Conservation (phyloP, 2,329 filamentous ascomycete species). For the Berkeleyomyces rouxiae region DNA sequence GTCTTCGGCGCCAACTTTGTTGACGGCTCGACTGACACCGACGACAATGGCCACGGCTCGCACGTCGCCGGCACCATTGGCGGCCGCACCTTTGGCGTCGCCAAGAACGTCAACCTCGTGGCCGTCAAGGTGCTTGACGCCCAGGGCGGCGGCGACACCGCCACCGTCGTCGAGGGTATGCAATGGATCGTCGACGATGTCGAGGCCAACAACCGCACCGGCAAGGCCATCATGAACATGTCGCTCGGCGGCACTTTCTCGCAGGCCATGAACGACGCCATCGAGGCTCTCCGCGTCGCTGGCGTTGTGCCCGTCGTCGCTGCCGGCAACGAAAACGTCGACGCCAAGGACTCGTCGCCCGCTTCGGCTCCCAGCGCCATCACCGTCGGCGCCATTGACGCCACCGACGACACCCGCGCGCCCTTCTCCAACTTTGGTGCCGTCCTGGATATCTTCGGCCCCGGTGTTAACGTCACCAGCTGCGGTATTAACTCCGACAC, state of each 20-base stretch:
- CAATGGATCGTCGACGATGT: constrained; percentile 37
- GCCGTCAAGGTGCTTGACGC: constrained; percentile 46
- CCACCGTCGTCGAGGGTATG: constrained; percentile 39
- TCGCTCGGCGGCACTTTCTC: constrained; percentile 38
- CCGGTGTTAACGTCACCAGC: constrained; percentile 36
- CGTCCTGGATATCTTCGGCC: constrained; percentile 37
- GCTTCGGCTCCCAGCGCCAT: constrained; percentile 39
- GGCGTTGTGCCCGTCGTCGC: constrained; percentile 43
- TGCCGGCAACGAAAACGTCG: constrained; percentile 40
- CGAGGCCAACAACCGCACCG: constrained; percentile 23
- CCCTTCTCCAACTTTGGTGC: constrained; percentile 42
- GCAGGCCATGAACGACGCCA: constrained; percentile 36
- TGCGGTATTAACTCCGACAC: constrained; percentile 34
- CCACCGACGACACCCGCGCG: constrained; percentile 30
- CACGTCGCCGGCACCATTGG: constrained; percentile 48
- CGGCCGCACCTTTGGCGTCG: constrained; percentile 43
- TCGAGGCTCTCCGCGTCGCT: constrained; percentile 30
- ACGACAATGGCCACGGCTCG: constrained; percentile 46
- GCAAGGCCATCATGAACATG: constrained; percentile 47
- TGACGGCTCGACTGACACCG: constrained; percentile 28
- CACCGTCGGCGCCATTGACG: constrained; percentile 43
- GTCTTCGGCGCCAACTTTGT: constrained; percentile 36
- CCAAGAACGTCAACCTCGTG: constrained; percentile 38
- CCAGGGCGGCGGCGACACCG: constrained; percentile 23
- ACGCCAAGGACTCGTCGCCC: constrained; percentile 35